Evolutionary conservation across 164 flowering plant species (phyloP), one percentile per base, ranked within the genome.

Genomic region (Magnolia kwangsiensis): DNA sequence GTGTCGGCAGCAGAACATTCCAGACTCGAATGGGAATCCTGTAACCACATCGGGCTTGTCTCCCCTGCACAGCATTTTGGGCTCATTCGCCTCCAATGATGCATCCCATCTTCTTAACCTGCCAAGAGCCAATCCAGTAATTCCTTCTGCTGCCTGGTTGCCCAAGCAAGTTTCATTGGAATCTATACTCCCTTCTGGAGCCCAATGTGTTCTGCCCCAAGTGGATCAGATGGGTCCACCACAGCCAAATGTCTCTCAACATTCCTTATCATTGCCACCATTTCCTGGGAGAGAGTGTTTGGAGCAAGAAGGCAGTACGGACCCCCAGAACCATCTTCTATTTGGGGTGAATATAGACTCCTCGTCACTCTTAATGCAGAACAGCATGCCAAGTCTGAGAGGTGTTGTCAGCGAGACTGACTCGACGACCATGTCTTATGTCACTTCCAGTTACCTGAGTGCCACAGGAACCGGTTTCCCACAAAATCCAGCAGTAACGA

Each of bases 201-300:
- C 87, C 66, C 93, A 81, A 58, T 82, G 84, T 78, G 76, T 81
- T 80, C 67, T 88, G n/a, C 78, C 91, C 71, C 88, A 83, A 63
- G 76, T 87, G 67, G 91, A 94, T 58, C 93, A 87, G 77, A 69
- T 89, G 71, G 89, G 83, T 18, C 82, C 80, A 7, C 82, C 84
- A n/a, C 92, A 83, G 61, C 76, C 87, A 14, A 89, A 74, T 74
- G 55, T 81, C 13, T 75, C 91, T 23, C 89, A 81, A 50, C 82
- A 82, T 76, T 74, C 91, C 55, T 70, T 88, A 70, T 84, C 94
- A 18, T 84, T 93, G 84, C 98, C 96, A 7, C 94, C 98, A 5
- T 91, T 95, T 85, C 98, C 98, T 77, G 96, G 96, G 16, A 87
- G 91, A 76, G 96, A 92, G 73, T 90, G 89, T 80, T 76, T 90